Evolutionary conservation across 2,329 filamentous ascomycete genomes (phyloP).

Genomic region (Penicillium aurantiogriseum): DNA sequence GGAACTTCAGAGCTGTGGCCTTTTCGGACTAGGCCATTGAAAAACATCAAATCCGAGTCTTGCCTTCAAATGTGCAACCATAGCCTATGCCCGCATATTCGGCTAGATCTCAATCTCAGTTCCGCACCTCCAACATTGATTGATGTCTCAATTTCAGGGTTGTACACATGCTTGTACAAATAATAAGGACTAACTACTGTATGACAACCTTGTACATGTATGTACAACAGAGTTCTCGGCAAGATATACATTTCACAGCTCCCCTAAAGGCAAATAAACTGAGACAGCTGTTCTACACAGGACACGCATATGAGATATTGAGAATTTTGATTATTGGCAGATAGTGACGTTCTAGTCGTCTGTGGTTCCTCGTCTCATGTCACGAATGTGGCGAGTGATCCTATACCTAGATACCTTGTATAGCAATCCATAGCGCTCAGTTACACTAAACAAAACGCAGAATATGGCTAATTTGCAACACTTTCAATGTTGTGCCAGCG

Average conservation of each 20-base stretch:
- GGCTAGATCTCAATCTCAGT: background rate
- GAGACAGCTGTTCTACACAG: background rate
- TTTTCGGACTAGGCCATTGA: background rate
- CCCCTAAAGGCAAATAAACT: background rate
- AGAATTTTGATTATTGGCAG: background rate
- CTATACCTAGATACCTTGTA: background rate
- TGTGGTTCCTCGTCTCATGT: background rate
- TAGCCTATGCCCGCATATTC: background rate
- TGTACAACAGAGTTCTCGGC: background rate
- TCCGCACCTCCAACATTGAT: background rate
- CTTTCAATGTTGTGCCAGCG: conserved; percentile 4
- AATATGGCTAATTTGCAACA: background rate
- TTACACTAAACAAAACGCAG: background rate
- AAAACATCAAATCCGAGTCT: background rate
- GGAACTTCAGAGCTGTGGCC: background rate
- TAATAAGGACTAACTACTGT: background rate
- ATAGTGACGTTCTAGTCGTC: background rate
- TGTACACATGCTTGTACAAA: background rate
- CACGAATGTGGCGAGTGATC: background rate
- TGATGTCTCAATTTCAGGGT: background rate
- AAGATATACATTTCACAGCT: background rate
- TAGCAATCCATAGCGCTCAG: background rate
- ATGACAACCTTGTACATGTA: background rate
- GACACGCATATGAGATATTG: background rate
- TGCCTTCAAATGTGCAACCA: background rate